Conservation (phyloP, 441 rosid genomes). For the Jatropha podagrica region DNA sequence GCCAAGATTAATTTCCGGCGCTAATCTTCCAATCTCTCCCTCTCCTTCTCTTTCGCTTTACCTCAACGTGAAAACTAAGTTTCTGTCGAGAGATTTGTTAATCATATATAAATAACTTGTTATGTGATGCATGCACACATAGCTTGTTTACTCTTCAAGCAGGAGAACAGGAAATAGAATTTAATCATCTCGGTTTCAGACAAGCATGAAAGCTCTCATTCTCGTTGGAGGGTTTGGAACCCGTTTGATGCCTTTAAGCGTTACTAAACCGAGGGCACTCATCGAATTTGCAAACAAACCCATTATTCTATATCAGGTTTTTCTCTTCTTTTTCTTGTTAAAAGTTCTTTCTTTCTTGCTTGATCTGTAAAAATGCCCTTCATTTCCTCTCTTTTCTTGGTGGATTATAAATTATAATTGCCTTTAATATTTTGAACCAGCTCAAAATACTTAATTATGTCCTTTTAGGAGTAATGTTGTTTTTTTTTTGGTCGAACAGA, state of each 20-base stretch:
- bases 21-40: too few relatives aligned
- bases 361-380: too few relatives aligned
- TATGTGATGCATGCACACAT: neutral
- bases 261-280: slow-evolving; percentile 90
- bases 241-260: slow-evolving; percentile 92
- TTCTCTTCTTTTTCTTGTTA: neutral
- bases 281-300: slow-evolving; percentile 98
- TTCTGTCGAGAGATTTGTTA: too few relatives aligned
- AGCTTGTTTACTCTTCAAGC: neutral
- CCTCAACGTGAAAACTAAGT: too few relatives aligned
- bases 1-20: too few relatives aligned
- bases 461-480: neutral
- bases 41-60: too few relatives aligned
- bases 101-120: too few relatives aligned
- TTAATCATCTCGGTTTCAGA: too few relatives aligned
- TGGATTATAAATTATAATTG: neutral
- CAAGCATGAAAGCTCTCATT: slow-evolving; percentile 89
- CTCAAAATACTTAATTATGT: neutral
- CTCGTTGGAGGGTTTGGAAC: slow-evolving; percentile 99
- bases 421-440: neutral
- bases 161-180: neutral
- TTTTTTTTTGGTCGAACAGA: slow-evolving; percentile 42
- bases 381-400: too few relatives aligned
- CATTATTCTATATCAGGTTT: slow-evolving; percentile 95
- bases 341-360: neutral